phyloP scores from a whole-genome alignment of 371 early-diverging fungal species.

The Rhizopus arrhizus region DNA sequence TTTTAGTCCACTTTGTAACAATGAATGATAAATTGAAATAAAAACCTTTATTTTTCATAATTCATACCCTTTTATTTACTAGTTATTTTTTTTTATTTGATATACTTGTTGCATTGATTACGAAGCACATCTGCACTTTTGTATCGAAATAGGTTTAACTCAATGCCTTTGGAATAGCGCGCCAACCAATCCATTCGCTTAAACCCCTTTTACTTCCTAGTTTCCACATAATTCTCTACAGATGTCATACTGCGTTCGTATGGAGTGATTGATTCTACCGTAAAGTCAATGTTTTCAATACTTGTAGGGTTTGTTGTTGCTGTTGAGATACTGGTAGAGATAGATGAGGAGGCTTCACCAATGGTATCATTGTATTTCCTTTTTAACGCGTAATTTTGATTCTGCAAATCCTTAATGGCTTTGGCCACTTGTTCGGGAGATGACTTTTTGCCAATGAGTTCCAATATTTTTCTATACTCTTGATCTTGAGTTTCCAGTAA shows the following conservation, averaged over 20 bases:
- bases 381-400: constrained; percentile 24
- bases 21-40: too few relatives aligned
- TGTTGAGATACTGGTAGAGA: constrained; percentile 21
- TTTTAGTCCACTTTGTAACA: too few relatives aligned
- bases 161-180: constrained; percentile 22
- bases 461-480: constrained; percentile 10
- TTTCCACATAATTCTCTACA: constrained; percentile 17
- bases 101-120: constrained; percentile 18
- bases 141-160: constrained; percentile 17
- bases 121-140: constrained; percentile 22
- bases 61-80: constrained; percentile 12
- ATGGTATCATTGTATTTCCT: constrained; percentile 21
- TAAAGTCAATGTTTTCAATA: constrained; percentile 24
- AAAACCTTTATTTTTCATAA: too few relatives aligned
- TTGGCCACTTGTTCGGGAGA: constrained; percentile 25
- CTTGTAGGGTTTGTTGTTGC: constrained; percentile 16
- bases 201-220: constrained; percentile 23
- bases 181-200: constrained; percentile 19
- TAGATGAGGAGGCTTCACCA: constrained; percentile 19
- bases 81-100: constrained; percentile 9
- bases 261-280: constrained; percentile 21
- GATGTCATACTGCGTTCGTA: constrained; percentile 21
- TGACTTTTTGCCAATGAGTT: constrained; percentile 18
- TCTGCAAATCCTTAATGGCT: constrained; percentile 28
- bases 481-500: constrained; percentile 13